Evolutionary conservation across 1,139 yeast species (phyloP).

Genomic region (Hemisphaericaspora xylofermentans): DNA sequence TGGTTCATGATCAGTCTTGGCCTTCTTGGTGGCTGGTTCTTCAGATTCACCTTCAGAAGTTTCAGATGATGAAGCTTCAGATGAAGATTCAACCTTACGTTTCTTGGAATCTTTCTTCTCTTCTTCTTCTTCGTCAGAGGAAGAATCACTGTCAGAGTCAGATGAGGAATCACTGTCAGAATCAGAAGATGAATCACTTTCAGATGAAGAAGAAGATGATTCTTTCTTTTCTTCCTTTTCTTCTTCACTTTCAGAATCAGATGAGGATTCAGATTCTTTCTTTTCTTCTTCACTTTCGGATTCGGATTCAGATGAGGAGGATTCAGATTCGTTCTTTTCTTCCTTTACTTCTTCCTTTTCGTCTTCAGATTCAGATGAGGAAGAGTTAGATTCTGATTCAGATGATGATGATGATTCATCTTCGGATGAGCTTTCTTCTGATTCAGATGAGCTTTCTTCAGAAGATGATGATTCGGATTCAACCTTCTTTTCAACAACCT

Average conservation of each 20-base stretch:
- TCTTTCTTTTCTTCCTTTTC: constrained; percentile 24
- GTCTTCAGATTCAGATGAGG: constrained; percentile 14
- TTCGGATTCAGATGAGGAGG: constrained; percentile 23
- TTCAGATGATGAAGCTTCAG: constrained; percentile 2
- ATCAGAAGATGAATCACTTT: constrained; percentile 18
- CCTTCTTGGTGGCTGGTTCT: constrained; percentile 38
- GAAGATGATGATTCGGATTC: constrained; percentile 25
- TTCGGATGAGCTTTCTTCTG: constrained; percentile 17
- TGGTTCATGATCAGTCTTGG: constrained; percentile 53
- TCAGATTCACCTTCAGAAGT: constrained; percentile 24
- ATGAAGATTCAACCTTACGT: constrained; percentile 32
- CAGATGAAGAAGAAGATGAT: constrained; percentile 22
- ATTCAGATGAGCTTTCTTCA: constrained; percentile 20
- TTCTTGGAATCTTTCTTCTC: constrained; percentile 27
- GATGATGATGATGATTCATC: constrained; percentile 14
- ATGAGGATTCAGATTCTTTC: constrained; percentile 21
- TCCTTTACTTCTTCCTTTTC: constrained; percentile 28
- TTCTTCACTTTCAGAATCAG: constrained; percentile 17
- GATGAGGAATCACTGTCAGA: constrained; percentile 20
- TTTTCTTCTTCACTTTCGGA: constrained; percentile 23
- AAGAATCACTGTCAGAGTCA: constrained; percentile 16
- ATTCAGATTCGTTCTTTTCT: constrained; percentile 20
- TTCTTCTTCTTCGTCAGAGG: constrained; percentile 22
- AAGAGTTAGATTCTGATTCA: constrained; percentile 20
- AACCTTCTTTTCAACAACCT: constrained; percentile 25